Evolutionary conservation across 208 protist species (phyloP), one percentile per base, ranked within the genome.

Genomic region (Crithidia fasciculata): DNA sequence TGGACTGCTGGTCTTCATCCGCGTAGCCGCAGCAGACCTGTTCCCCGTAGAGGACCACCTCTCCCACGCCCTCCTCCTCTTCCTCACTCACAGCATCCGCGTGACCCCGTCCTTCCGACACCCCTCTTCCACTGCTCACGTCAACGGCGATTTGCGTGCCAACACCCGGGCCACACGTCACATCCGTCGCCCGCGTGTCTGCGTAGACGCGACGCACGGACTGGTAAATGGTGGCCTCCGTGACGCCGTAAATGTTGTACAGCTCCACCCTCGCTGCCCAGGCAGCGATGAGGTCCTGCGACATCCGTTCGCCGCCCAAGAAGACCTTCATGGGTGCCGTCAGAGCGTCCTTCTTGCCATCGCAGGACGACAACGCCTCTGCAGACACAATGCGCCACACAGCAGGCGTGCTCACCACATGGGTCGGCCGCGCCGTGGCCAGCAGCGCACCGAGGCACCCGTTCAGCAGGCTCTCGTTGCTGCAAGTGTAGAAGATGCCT

Each of bases 221-320:
- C 65, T 92, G 87, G 56, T 92, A 92, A 28, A 92, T 76, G 2
- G 87, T 92, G 28, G 65, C 87, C 72, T 92, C 87, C 37, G 87
- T 92, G 10, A 92, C 82, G 10, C 87, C 87, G 59, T 92, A 92
- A 16, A 92, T 81, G 66, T 86, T 92, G 73, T 78, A 80, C 37
- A 92, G 80, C 41, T 81, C 68, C 13, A 86, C 87, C 52, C 16
- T 36, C 2, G 15, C 53, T 0, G 79, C 71, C 87, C 87, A 92
- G 15, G 40, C 19, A 10, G 76, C 58, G 19, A 89, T 60, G 3
- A 89, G 28, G 13, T 36, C 47, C 60, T 79, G 81, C 16, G 82
- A 58, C 73, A 92, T 73, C 36, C 60, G 63, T 52, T 92, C 87
- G 8, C 87, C 87, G 0, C 87, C 87, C 2, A 88, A 66, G 53